Evolutionary conservation across 2,329 filamentous ascomycete species (phyloP).

Genomic region (Ceratocystis colombiana): DNA sequence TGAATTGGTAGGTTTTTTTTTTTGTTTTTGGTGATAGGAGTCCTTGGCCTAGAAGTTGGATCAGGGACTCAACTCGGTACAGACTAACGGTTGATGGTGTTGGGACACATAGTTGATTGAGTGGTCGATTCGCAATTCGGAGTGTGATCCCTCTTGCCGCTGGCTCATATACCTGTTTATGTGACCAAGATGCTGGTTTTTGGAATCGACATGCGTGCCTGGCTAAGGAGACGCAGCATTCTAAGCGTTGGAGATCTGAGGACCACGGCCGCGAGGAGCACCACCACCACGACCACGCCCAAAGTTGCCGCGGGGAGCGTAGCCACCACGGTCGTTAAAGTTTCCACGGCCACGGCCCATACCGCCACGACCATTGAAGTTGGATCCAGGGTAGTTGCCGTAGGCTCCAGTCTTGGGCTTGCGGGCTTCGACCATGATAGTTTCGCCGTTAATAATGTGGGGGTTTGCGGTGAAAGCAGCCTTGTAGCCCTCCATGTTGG

Average conservation of each 20-base stretch:
- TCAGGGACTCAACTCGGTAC: constrained; percentile 5
- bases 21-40: neutral
- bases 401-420: constrained; percentile 63
- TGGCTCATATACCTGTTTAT: constrained; percentile 2
- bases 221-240: constrained; percentile 12
- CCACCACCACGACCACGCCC: constrained; percentile 57
- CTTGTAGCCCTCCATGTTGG: constrained; percentile 67
- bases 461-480: constrained; percentile 77
- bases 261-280: constrained; percentile 53
- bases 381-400: constrained; percentile 56
- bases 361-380: constrained; percentile 50
- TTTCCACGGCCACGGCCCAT: constrained; percentile 55
- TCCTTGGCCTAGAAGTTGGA: constrained; percentile 11
- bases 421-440: constrained; percentile 79
- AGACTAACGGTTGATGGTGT: neutral
- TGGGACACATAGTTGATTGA: constrained; percentile 2
- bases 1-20: constrained; percentile 6
- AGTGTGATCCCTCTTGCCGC: neutral
- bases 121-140: neutral
- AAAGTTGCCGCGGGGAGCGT: constrained; percentile 51
- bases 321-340: constrained; percentile 50
- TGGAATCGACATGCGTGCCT: constrained; percentile 12
- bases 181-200: constrained; percentile 2
- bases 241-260: constrained; percentile 45
- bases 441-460: constrained; percentile 71